Conservation (phyloP, 2,329 filamentous ascomycete genomes). For the Pseudopyrenochaeta lycopersici region DNA sequence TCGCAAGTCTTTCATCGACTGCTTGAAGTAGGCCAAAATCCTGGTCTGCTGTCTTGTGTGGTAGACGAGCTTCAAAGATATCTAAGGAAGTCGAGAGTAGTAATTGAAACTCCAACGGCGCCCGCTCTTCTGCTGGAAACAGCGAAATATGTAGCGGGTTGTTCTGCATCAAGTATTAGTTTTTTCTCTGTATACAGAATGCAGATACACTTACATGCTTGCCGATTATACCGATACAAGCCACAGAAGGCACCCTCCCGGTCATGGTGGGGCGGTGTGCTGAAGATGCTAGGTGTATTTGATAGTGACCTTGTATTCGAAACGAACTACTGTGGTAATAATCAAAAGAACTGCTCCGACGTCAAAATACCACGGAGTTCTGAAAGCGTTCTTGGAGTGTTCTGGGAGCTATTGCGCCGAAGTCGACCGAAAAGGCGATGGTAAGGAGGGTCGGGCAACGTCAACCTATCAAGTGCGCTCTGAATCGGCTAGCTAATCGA, state of each 20-base stretch:
- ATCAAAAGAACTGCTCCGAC: too few species aligned
- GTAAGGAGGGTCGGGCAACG: slow-evolving; percentile 19
- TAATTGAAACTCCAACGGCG: slow-evolving; percentile 88
- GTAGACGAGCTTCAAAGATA: slow-evolving; percentile 87
- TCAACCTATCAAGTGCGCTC: slow-evolving; percentile 42
- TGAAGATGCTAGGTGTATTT: background rate
- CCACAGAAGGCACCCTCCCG: slow-evolving; percentile 74
- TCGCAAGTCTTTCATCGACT: slow-evolving; percentile 89
- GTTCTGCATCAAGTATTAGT: slow-evolving; percentile 68
- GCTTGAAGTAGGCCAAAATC: slow-evolving; percentile 93
- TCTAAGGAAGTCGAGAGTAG: slow-evolving; percentile 91
- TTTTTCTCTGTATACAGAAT: slow-evolving; percentile 6
- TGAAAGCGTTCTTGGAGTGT: slow-evolving; percentile 3
- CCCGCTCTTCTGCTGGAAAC: slow-evolving; percentile 79
- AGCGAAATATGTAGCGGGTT: slow-evolving; percentile 94
- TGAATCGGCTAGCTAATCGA: slow-evolving; percentile 42
- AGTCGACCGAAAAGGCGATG: slow-evolving; percentile 35
- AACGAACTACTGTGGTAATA: background rate
- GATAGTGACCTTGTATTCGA: too few species aligned
- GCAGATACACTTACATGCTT: slow-evolving; percentile 72
- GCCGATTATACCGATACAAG: slow-evolving; percentile 92
- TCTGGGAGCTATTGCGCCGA: slow-evolving; percentile 24
- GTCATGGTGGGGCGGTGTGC: slow-evolving; percentile 46
- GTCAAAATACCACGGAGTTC: slow-evolving; percentile 9
- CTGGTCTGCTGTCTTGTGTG: slow-evolving; percentile 76